Base-by-base conservation (phyloP, 768 basidiomycete genomes). In the Megacollybia marginata region DNA sequence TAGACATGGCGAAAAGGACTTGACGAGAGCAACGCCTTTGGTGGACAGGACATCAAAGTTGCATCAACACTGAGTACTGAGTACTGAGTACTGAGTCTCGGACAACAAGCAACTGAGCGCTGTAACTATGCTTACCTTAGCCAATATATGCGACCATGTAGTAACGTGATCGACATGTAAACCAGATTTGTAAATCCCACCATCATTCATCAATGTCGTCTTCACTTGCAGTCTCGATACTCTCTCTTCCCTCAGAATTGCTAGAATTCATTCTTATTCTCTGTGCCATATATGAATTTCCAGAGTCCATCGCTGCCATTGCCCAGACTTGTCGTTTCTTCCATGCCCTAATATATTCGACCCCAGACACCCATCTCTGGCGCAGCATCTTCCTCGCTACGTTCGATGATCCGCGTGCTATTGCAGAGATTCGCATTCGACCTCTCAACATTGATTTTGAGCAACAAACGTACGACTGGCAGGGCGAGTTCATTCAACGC, bases 361-460 rank as follows among this genome's bases (percentile, higher is more conserved):
- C 62, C 0, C 51, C 58, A 0, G 69, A 71, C 43, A 56, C 60
- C 10, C 67, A 72, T 53, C 59, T 73, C 19, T 73, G 71, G 71
- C 59, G 67, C 23, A 57, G 59, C 31, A 58, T 73, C 42, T 73
- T 71, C 54, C 69, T 73, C 9, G 53, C 54, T 7, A 59, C 51
- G 11, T 73, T 69, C 57, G 71, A 72, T 48, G 69, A 73, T 50
- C 69, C 72, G 0, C 57, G 69, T 18, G 50, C 59, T 18, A 62
- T 68, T 3, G 55, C 59, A 19, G 28, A 31, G 13, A 31, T 31
- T 13, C 18, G n/a, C 13, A n/a, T 3, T 5, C 44, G 44, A 28
- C 44, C 28, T 13, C 23, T 44, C 23, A 23, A 31, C 5, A 23
- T 16, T 13, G 44, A n/a, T 11, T 4, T 5, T 28, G 44, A 31